Base-by-base conservation (phyloP, 768 basidiomycete genomes). In the Tulasnella sp. region DNA sequence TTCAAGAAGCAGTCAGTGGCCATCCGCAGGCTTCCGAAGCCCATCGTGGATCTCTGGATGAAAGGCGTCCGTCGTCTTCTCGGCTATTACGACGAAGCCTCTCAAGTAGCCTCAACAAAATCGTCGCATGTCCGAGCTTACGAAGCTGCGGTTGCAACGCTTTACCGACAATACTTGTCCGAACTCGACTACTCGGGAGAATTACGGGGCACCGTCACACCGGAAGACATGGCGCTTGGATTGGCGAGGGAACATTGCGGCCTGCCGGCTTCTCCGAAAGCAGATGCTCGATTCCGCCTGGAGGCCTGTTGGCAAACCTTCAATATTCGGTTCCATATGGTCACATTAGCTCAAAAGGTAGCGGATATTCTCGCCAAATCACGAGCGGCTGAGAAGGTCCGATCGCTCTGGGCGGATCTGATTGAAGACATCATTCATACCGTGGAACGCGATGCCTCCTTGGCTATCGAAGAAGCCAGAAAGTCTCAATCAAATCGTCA, bases 261-360 rank as follows among this genome's bases (percentile, higher is more conserved):
- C 0, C 87, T 88, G 78, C 85, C 86, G 0, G 86, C 85, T 64
- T 49, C 73, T 29, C 91, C 89, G 8, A 85, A 85, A 9, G 89
- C 89, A 0, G 90, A 91, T 81, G 84, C 84, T 67, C 85, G 89
- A 52, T 89, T 88, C 82, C 78, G 86, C 19, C 87, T 91, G 6
- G 90, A 91, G 80, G 89, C 89, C 0, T 84, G 89, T 71, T 88
- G 87, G 86, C 78, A 82, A 15, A 86, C 87, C 5, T 80, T 92
- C 52, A 82, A 87, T 39, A 82, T 90, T 36, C 87, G 90, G 1
- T 84, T 90, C 77, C 79, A 82, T 12, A 81, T 92, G 36, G 84
- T 82, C 25, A 81, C 86, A 52, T 78, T 91, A 74, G 86, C 85
- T 1, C 80, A 76, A 34, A 74, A 79, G 0, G 87, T 87, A 84